Base-by-base conservation (phyloP, 2,329 filamentous ascomycete genomes). In the Pezicula radicicola region DNA sequence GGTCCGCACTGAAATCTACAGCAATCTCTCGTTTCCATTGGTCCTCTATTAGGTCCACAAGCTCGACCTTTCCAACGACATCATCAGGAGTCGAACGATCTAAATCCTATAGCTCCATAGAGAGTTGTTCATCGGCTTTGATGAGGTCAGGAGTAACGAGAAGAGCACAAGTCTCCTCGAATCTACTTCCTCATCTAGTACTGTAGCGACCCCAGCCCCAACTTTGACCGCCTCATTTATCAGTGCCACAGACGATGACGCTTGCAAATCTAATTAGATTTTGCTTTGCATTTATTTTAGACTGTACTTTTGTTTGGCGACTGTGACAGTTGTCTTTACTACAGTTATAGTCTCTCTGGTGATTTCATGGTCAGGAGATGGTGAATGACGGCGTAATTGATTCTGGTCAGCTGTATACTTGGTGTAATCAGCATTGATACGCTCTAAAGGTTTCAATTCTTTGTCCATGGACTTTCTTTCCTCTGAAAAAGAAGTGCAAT, bases 31-130 rank as follows among this genome's bases (percentile, higher is more conserved):
- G n/a, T n/a, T n/a, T n/a, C n/a, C n/a, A n/a, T n/a, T n/a, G n/a
- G n/a, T n/a, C n/a, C n/a, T n/a, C n/a, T n/a, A n/a, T n/a, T n/a
- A n/a, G n/a, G n/a, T n/a, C n/a, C n/a, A n/a, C n/a, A n/a, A 97
- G 74, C 66, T 97, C 92, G n/a, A 97, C 84, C 69, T 97, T 97
- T 49, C 94, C 94, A 13, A 97, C 91, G 43, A 97, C 88, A 62
- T 97, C 94, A 65, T 97, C 94, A 1, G 93, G 90, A 10, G 90
- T 94, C 39, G 89, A 90, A 43, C 92, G 82, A 68, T 97, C 94
- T 47, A 90, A 96, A 69, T 97, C 94, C 94, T 94, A 97, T 1
- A 97, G 81, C 67, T 97, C 93, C 58, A 97, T 85, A 9, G 91
- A 93, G 4, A 97, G 78, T 65, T 94, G 91, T 72, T 99, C 94